Conservation (phyloP, 352 stramenopile genomes). For the Pythium oligandrum region DNA sequence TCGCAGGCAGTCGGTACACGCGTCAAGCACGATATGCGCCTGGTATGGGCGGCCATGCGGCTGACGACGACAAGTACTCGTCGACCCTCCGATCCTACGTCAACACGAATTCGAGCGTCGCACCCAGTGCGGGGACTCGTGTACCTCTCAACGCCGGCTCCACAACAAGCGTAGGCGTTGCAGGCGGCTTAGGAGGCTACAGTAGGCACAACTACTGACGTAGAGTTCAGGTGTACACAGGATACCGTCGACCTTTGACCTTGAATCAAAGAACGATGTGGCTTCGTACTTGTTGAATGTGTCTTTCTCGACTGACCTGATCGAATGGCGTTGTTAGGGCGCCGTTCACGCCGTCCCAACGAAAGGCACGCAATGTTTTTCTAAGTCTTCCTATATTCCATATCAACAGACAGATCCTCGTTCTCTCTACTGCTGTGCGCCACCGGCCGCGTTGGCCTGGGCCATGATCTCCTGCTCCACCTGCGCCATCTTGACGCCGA, state of each 20-base stretch:
- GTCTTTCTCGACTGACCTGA: too few species aligned
- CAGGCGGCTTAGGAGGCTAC: conserved; percentile 49
- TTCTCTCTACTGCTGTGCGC: conserved; percentile 15
- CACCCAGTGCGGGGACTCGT: too few species aligned
- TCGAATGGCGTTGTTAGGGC: too few species aligned
- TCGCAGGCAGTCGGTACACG: conserved; percentile 68
- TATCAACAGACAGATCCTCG: too few species aligned
- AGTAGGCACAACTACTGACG: conserved; percentile 77
- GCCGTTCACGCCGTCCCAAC: too few species aligned
- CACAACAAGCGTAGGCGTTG: conserved; percentile 45
- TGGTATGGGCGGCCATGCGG: conserved; percentile 39
- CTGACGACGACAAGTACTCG: conserved; percentile 65
- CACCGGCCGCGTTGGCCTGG: conserved; percentile 32
- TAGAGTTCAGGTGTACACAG: not conserved
- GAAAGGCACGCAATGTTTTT: too few species aligned
- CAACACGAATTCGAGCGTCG: conserved; percentile 1
- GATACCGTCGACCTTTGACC: conserved; percentile 6
- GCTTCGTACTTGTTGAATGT: too few species aligned
- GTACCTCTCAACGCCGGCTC: conserved; percentile 10
- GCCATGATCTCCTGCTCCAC: conserved; percentile 92
- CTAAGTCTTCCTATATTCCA: too few species aligned
- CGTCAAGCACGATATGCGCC: conserved; percentile 74
- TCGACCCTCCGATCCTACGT: conserved; percentile 39
- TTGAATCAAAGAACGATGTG: too few species aligned
- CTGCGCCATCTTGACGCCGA: conserved; percentile 93